Evolutionary conservation across 148 eudicot genomes (phyloP).

Genomic region (Rheum nobile): DNA sequence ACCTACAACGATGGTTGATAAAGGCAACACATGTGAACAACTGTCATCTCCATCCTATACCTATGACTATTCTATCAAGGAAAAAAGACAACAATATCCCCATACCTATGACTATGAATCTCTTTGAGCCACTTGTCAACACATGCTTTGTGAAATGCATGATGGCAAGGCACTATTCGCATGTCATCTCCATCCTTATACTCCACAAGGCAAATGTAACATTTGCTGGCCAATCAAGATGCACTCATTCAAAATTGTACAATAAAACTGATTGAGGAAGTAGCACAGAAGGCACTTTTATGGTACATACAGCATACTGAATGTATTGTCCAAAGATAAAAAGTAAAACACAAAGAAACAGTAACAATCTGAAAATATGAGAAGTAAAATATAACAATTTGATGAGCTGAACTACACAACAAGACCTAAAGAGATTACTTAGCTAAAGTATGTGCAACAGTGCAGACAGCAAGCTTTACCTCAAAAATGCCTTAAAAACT

Average conservation of each 20-base stretch:
- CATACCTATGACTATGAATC: slow-evolving; percentile 85
- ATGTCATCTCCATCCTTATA: slow-evolving; percentile 81
- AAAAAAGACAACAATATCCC: background rate
- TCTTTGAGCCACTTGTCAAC: slow-evolving; percentile 98
- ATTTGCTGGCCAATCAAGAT: slow-evolving; percentile 37
- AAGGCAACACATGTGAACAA: no score
- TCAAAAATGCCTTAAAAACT: background rate
- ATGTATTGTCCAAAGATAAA: background rate
- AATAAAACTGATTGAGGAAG: background rate
- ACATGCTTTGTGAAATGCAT: slow-evolving; percentile 77
- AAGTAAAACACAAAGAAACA: no score
- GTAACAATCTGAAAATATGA: background rate
- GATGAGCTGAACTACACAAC: background rate
- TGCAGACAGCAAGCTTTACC: background rate
- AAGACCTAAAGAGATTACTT: background rate
- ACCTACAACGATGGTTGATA: no score
- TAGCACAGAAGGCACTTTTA: background rate
- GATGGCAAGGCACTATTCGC: slow-evolving; percentile 81
- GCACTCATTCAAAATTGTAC: background rate
- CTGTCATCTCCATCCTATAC: background rate
- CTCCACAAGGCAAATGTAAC: slow-evolving; percentile 96
- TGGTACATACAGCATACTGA: no score
- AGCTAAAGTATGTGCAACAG: no score
- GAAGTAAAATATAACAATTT: background rate
- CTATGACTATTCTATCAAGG: background rate